Evolutionary conservation across 768 basidiomycete genomes (phyloP), one percentile per base, ranked within the genome.

Genomic region (Cystobasidium ongulense): DNA sequence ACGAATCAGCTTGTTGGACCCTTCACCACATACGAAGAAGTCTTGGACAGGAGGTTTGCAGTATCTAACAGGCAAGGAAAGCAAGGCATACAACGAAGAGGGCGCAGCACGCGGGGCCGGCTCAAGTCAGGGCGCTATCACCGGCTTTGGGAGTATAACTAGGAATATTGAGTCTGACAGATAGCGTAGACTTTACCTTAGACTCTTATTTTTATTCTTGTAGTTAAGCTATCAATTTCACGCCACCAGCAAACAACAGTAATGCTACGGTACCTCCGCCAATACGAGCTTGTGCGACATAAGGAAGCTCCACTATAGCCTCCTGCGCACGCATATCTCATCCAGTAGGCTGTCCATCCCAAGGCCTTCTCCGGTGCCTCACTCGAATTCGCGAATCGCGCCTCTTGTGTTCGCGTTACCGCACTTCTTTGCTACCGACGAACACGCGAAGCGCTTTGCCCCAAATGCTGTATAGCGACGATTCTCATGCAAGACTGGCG

Each of bases 11-110:
- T 36, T 71, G 50, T 36, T 71, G 27, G 54, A 54, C 23, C 68
- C 52, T 10, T 39, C 18, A 7, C 23, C 27, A 18, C 10, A 4
- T n/a, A 4, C n/a, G 8, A 27, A 23, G 50, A 68, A 54, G 23
- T 2, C 29, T n/a, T 68, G 66, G 66, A 46, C 66, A 31, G 31
- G 46, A 50, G 66, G 66, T 21, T 18, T 46, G 18, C 38, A 68
- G 27, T 68, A 68, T 41, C 27, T 68, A 21, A 52, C 66, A 2
- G 63, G 63, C 23, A 64, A 52, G 66, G 46, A 46, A 21, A 39
- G 63, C 39, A 27, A 27, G 29, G 25, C 36, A 25, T 27, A 21
- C 31, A 33, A 33, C 59, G 59, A 38, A 13, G 59, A 17, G 13
- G 59, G 13, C 11, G 36, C 3, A 10, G 59, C n/a, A 23, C 31